These are phyloP conservation scores for Ceratocystiopsis brevicomis DNA, from an alignment of 2,329 filamentous ascomycete species.

Conservation along the genomic window DNA sequence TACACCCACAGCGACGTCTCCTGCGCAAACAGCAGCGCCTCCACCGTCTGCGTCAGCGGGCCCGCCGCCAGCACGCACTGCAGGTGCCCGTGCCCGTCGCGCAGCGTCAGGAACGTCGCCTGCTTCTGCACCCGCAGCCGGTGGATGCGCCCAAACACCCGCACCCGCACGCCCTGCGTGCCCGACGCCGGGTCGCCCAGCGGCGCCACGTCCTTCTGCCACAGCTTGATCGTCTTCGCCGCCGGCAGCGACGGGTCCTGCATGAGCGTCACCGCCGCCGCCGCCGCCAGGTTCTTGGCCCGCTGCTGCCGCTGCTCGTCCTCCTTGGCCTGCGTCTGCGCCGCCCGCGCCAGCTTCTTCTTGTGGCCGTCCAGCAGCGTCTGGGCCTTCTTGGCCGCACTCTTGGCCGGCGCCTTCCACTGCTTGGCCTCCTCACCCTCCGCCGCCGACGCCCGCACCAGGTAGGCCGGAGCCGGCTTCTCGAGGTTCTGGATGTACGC, in stretches of 20 bases:
- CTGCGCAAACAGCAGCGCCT: conserved; percentile 65
- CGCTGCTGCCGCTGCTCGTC: conserved; percentile 55
- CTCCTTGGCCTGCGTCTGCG: conserved; percentile 51
- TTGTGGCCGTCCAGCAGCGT: conserved; percentile 56
- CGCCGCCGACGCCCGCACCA: conserved; percentile 45
- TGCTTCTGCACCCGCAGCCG: conserved; percentile 66
- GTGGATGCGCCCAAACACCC: conserved; percentile 68
- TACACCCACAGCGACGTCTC: conserved; percentile 75
- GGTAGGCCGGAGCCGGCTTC: conserved; percentile 36
- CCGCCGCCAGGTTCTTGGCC: conserved; percentile 53
- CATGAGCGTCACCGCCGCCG: conserved; percentile 53
- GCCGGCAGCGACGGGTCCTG: conserved; percentile 61
- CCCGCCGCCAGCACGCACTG: conserved; percentile 65
- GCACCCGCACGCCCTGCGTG: conserved; percentile 52
- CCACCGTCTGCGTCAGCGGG: conserved; percentile 76
- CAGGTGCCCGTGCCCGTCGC: conserved; percentile 67
- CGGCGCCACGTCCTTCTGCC: conserved; percentile 12
- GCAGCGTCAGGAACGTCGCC: conserved; percentile 69
- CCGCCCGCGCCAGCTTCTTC: conserved; percentile 69
- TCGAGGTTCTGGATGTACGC: conserved; percentile 56
- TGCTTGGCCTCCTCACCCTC: conserved; percentile 41
- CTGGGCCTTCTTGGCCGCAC: conserved; percentile 68
- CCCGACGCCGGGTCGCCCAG: conserved; percentile 30
- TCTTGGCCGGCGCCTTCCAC: conserved; percentile 72
- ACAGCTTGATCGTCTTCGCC: conserved; percentile 55